These are phyloP conservation scores for Babesia bigemina DNA, from an alignment of 169 alveolate species.

Conservation along the genomic window DNA sequence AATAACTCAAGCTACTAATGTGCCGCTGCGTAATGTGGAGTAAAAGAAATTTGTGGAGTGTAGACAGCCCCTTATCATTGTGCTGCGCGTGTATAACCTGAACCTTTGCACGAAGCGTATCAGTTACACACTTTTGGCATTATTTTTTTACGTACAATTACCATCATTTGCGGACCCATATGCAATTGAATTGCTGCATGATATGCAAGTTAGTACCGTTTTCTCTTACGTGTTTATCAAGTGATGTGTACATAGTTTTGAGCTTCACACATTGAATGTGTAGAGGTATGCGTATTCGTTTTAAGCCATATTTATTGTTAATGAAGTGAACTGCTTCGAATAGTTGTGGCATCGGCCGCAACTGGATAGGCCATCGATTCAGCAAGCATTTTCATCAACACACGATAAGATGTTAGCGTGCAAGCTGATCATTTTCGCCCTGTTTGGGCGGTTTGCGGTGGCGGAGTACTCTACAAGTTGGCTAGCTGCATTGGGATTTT, in stretches of 20 bases:
- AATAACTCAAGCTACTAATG: no score
- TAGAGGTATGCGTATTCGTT: background rate
- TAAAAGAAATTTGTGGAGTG: no score
- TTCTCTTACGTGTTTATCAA: no score
- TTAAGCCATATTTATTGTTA: background rate
- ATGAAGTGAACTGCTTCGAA: background rate
- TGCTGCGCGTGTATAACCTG: no score
- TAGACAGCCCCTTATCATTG: no score
- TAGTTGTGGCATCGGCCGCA: conserved; percentile 4
- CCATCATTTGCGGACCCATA: no score
- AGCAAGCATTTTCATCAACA: background rate
- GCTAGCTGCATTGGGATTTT: background rate
- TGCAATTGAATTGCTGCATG: no score
- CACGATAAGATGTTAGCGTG: background rate
- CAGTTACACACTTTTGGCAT: no score
- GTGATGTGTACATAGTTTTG: background rate
- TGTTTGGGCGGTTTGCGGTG: background rate
- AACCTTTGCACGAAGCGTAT: no score
- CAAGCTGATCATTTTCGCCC: background rate
- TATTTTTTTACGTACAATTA: no score
- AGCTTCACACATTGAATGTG: conserved; percentile 20
- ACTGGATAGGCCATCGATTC: background rate
- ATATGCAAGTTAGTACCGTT: no score
- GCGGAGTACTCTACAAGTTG: background rate
- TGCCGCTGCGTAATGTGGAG: no score